Evolutionary conservation across 352 stramenopile species (phyloP).

Genomic region (Phytopythium litorale): DNA sequence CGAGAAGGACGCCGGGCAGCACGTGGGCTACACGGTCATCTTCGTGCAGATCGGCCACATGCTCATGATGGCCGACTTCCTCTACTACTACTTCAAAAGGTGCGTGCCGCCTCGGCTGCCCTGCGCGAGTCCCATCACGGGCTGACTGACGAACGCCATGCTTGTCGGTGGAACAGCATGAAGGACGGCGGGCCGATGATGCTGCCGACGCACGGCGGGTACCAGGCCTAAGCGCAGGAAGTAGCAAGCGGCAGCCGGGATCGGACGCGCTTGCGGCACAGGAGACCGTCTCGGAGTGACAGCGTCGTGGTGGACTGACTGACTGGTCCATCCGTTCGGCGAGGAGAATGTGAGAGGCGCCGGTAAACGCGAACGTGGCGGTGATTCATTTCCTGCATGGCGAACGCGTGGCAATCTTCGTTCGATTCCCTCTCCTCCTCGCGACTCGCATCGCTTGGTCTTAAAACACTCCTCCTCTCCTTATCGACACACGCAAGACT

Average conservation of each 20-base stretch:
- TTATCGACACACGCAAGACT: slow-evolving; percentile 2
- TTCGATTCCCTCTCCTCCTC: slow-evolving; percentile 7
- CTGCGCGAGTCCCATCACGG: neutral
- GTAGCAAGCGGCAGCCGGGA: neutral
- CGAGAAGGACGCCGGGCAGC: slow-evolving; percentile 88
- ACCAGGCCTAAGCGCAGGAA: slow-evolving; percentile 56
- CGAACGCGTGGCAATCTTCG: slow-evolving; percentile 6
- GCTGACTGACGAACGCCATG: neutral
- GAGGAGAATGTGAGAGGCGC: neutral
- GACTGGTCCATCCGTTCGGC: neutral
- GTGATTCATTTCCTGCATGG: neutral
- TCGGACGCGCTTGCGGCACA: slow-evolving; percentile 9
- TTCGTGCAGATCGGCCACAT: slow-evolving; percentile 98
- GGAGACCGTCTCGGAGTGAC: neutral
- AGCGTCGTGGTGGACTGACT: neutral
- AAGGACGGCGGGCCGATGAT: slow-evolving; percentile 88
- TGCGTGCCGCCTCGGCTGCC: slow-evolving; percentile 14
- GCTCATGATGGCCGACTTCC: slow-evolving; percentile 98
- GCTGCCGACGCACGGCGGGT: slow-evolving; percentile 82
- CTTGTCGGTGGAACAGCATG: slow-evolving; percentile 43
- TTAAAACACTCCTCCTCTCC: neutral
- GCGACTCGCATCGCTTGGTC: neutral
- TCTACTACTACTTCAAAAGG: slow-evolving; percentile 99
- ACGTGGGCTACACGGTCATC: slow-evolving; percentile 94
- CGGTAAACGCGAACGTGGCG: neutral